A percentile compares a stretch with the other conserved stretches of the same genome.
Conservation (phyloP, 768 basidiomycete species). For the Tricholoma terreum region DNA sequence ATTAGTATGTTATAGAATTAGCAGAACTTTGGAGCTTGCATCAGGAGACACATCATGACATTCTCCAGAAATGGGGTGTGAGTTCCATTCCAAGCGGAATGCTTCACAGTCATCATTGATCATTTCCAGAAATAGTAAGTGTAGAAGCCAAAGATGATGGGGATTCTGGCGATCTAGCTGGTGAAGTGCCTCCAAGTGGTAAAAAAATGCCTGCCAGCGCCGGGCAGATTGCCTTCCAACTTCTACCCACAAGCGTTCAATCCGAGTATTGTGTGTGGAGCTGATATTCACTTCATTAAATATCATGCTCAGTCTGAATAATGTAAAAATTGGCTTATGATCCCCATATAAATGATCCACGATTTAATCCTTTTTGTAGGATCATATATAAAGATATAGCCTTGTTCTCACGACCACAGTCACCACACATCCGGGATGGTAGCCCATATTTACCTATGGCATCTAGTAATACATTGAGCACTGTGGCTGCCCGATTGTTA, state of each 20-base stretch:
- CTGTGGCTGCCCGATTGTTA: slow-evolving; percentile 18
- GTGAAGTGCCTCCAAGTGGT: slow-evolving; percentile 30
- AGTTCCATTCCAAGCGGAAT: slow-evolving; percentile 38
- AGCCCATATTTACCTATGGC: slow-evolving; percentile 18
- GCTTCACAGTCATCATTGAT: slow-evolving; percentile 34
- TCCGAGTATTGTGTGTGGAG: slow-evolving; percentile 40
- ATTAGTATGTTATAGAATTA: too few species aligned
- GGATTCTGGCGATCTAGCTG: slow-evolving; percentile 26
- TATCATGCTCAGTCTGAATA: too few species aligned
- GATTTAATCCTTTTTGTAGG: slow-evolving; percentile 23
- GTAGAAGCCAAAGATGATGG: slow-evolving; percentile 42
- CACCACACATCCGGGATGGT: slow-evolving; percentile 31
- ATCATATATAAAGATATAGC: slow-evolving; percentile 34
- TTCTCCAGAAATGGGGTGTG: slow-evolving; percentile 29
- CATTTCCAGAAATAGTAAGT: slow-evolving; percentile 35
- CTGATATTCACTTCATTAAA: slow-evolving; percentile 11
- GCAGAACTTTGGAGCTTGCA: too few species aligned
- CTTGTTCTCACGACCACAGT: slow-evolving; percentile 35
- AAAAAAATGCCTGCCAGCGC: slow-evolving; percentile 42
- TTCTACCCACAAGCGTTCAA: slow-evolving; percentile 46
- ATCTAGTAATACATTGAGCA: slow-evolving; percentile 22
- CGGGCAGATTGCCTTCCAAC: slow-evolving; percentile 37
- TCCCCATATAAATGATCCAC: slow-evolving; percentile 32
- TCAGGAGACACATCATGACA: slow-evolving; percentile 22
- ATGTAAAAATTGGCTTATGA: slow-evolving; percentile 10